Conservation (phyloP, 164 flowering plant genomes). For the Buxus sempervirens region DNA sequence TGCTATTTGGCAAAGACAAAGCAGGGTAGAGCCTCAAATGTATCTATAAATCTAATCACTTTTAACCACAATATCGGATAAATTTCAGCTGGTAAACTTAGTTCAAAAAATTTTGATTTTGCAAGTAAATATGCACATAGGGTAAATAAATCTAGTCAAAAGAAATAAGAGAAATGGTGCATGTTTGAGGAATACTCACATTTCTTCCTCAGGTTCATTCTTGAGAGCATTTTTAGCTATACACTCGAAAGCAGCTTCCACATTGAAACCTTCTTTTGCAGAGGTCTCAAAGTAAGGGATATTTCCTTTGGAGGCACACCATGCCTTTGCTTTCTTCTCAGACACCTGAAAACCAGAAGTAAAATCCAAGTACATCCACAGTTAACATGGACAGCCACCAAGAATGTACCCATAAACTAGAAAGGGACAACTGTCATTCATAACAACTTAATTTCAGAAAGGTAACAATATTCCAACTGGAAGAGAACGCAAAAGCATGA, state of each 20-base stretch:
- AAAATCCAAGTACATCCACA: not conserved
- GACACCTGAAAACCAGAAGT: constrained; percentile 51
- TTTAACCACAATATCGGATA: not conserved
- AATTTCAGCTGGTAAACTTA: not conserved
- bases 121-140: no score
- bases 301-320: constrained; percentile 93
- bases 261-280: constrained; percentile 92
- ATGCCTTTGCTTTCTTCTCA: constrained; percentile 88
- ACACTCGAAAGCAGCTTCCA: constrained; percentile 84
- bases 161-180: no score
- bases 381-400: not conserved
- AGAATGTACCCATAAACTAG: not conserved
- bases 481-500: not conserved
- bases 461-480: not conserved
- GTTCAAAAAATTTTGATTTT: not conserved
- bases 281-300: constrained; percentile 94
- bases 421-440: not conserved
- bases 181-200: constrained; percentile 38
- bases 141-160: no score
- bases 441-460: not conserved
- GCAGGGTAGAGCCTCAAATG: not conserved
- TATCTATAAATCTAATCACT: not conserved
- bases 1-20: no score
- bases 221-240: constrained; percentile 85
- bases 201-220: constrained; percentile 85